Conservation (phyloP, 2,329 filamentous ascomycete genomes). For the Monilinia aucupariae region DNA sequence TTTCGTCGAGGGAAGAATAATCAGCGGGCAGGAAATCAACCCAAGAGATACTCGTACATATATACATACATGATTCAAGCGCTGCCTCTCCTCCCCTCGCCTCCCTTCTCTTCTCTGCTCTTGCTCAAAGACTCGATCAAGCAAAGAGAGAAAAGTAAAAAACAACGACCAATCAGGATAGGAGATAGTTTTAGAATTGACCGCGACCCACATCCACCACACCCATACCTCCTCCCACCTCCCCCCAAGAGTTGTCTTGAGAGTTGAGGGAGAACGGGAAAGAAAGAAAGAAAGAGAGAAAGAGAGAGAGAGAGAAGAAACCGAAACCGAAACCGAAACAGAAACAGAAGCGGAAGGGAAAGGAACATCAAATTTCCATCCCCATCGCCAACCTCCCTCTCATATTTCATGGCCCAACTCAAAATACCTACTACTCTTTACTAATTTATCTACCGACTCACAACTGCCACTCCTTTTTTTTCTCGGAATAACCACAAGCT, state of each 20-base stretch:
- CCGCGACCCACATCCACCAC: background rate
- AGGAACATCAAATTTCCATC: background rate
- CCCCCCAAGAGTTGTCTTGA: no score
- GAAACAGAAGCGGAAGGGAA: no score
- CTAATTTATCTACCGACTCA: background rate
- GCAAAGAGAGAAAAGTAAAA: no score
- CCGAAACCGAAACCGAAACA: no score
- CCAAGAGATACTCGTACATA: no score
- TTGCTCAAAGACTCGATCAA: no score
- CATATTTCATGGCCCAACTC: background rate
- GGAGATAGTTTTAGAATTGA: background rate
- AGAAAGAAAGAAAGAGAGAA: no score
- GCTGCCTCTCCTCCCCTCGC: no score
- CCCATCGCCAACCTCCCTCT: background rate
- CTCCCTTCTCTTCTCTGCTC: no score
- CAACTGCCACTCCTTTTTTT: background rate
- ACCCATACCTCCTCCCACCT: background rate
- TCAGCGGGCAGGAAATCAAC: background rate
- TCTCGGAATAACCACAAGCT: background rate
- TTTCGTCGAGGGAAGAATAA: background rate
- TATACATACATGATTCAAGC: background rate
- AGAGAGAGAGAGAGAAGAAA: no score
- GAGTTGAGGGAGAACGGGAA: no score
- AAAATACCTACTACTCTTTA: background rate
- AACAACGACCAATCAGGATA: background rate